Base-by-base conservation (phyloP, 139 green algal species). In the Chlamydomonas sp. region DNA sequence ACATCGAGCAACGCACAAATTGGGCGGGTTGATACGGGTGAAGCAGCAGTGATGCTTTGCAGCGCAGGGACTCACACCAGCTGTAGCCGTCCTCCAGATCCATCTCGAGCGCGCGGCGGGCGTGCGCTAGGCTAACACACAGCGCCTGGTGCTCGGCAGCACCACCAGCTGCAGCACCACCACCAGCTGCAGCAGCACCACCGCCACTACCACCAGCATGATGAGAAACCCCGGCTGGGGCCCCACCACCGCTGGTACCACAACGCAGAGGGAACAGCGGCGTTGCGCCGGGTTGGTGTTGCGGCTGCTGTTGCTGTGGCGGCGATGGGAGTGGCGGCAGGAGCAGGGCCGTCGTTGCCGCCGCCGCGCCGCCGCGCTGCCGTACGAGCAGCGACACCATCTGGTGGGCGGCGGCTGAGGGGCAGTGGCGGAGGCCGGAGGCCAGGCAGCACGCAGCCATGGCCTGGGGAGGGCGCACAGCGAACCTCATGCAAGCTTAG, bases 341-440 rank as follows among this genome's bases (percentile, higher is more conserved):
- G 8, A 7, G 81, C 71, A 67, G 68, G 9, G 68, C 6, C 75
- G 68, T 4, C 49, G 59, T 63, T 10, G 64, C 84, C 2, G 67
- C 75, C n/a, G 61, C 75, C 10, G 73, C 73, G 64, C 58, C 63
- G 58, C 80, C 58, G 68, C 57, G 77, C 77, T 85, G 85, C n/a
- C 77, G 85, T 20, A 84, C 77, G n/a, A 84, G 68, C 67, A 89
- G 58, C 6, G 77, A 84, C 85, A 89, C 78, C 85, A 89, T 83
- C 59, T 83, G 76, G 57, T 85, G 85, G 8, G 59, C 85, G 4
- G 31, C 77, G 66, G 73, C 66, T 49, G 5, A 66, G 64, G 77
- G 77, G n/a, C 67, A 66, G 66, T 89, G 85, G 14, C 77, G 77
- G 67, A 89, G 85, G 12, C 85, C 67, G 0, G 63, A 68, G 3